Evolutionary conservation across 805 yeast species (phyloP), one percentile per base, ranked within the genome.

Genomic region (Metschnikowia drakensbergensis): DNA sequence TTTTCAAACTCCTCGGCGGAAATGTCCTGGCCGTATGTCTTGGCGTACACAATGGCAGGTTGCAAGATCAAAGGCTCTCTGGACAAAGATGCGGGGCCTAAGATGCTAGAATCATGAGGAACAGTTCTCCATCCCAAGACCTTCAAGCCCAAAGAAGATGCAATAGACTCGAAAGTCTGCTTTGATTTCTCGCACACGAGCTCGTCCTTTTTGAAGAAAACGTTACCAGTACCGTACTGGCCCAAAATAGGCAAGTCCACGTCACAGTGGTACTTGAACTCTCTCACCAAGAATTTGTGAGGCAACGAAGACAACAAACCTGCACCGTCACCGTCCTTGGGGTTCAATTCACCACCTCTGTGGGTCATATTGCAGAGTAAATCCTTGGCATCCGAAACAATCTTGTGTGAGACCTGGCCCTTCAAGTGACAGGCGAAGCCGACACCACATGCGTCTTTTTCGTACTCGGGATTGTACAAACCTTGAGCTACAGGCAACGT

Each of bases 281-380:
- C 98, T 66, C 92, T 82, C 51, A 70, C 69, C 77, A 92, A 82
- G 67, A 94, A 88, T 55, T 80, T 83, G 71, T 91, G 97, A 32
- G 97, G 97, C 54, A 92, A 82, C 29, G 96, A 86, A 44, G 94
- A 81, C 81, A 92, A 82, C 53, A 92, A 89, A 68, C 99, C 99
- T 27, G 99, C 99, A 70, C 99, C 99, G 66, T 92, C 99, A 69
- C 99, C 99, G 66, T 92, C 97, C 61, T 90, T 82, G 23, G 97
- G 96, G 63, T 91, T 96, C 51, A 96, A 96, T 52, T 91, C 97
- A 36, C 98, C 98, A 65, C 99, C 99, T 73, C 99, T 83, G 69
- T 92, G 99, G 53, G 97, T 88, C 99, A 92, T 94, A 72, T 94
- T 92, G 74, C 98, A 91, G 47, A 92, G 81, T 61, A 92, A 74